Evolutionary conservation across 805 yeast species (phyloP).

Genomic region (Teunomyces stri): DNA sequence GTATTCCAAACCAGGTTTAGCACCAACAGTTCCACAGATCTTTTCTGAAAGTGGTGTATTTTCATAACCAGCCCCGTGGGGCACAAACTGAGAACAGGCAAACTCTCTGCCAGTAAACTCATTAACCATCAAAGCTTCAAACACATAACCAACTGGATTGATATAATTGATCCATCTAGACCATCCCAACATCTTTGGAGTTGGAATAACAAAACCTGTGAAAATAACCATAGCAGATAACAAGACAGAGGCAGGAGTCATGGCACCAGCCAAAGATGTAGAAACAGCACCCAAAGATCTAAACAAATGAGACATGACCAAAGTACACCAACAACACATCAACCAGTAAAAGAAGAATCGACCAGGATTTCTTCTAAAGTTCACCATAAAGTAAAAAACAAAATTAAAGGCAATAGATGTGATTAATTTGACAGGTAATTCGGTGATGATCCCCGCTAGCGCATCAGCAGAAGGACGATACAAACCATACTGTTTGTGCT

Average conservation of each 20-base stretch:
- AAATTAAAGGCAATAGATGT: slow-evolving; percentile 48
- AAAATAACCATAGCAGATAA: slow-evolving; percentile 54
- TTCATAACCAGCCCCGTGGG: slow-evolving; percentile 40
- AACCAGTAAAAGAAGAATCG: slow-evolving; percentile 52
- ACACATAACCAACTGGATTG: slow-evolving; percentile 41
- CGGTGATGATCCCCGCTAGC: slow-evolving; percentile 57
- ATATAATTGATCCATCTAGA: slow-evolving; percentile 49
- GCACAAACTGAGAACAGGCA: slow-evolving; percentile 48
- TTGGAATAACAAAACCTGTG: slow-evolving; percentile 46
- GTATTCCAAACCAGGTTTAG: slow-evolving; percentile 17
- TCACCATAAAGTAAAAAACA: slow-evolving; percentile 51
- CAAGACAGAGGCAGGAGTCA: slow-evolving; percentile 46
- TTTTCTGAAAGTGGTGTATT: slow-evolving; percentile 33
- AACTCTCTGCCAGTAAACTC: slow-evolving; percentile 51
- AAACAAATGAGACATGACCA: slow-evolving; percentile 51
- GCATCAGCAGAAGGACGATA: slow-evolving; percentile 67
- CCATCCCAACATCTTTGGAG: slow-evolving; percentile 54
- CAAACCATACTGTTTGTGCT: slow-evolving; percentile 54
- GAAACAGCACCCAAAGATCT: slow-evolving; percentile 43
- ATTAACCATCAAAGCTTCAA: slow-evolving; percentile 55
- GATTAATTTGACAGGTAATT: slow-evolving; percentile 49
- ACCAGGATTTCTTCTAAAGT: slow-evolving; percentile 52
- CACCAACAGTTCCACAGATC: slow-evolving; percentile 25
- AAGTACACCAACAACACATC: slow-evolving; percentile 41
- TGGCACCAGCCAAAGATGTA: slow-evolving; percentile 39